Conservation (phyloP, 2,329 filamentous ascomycete species). For the Colletotrichum paranaense region DNA sequence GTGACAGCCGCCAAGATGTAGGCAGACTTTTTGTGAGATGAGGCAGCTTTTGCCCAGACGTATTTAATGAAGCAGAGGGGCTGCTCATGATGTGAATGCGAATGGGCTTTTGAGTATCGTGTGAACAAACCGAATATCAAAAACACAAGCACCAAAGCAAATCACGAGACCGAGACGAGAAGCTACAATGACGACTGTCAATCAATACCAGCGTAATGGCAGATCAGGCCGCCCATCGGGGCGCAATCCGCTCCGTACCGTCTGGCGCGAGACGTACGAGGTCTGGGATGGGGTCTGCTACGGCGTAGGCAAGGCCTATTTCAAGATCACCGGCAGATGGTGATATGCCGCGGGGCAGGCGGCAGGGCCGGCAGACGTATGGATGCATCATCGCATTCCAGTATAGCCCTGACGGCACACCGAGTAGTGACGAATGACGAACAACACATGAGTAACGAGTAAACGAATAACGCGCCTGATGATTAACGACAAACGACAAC, state of each 20-base stretch:
- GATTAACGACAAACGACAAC: neutral
- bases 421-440: neutral
- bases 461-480: neutral
- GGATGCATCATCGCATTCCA: neutral
- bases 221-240: constrained; percentile 61
- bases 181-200: constrained; percentile 64
- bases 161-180: neutral
- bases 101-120: neutral
- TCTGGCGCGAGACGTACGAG: constrained; percentile 49
- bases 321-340: constrained; percentile 42
- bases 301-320: constrained; percentile 51
- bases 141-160: neutral
- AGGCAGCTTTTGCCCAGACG: neutral
- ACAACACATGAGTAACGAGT: neutral
- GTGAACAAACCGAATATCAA: neutral
- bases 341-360: constrained; percentile 2
- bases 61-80: neutral
- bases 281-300: constrained; percentile 53
- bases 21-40: neutral
- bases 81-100: neutral
- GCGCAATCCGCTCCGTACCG: constrained; percentile 36
- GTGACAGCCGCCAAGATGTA: neutral
- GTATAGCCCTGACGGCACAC: neutral
- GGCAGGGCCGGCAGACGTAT: neutral
- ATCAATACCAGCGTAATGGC: constrained; percentile 70